Percentiles rank a stretch among this genome's conserved stretches.
phyloP scores from a whole-genome alignment of 1,139 yeast genomes.

The Petasospora fabianii region DNA sequence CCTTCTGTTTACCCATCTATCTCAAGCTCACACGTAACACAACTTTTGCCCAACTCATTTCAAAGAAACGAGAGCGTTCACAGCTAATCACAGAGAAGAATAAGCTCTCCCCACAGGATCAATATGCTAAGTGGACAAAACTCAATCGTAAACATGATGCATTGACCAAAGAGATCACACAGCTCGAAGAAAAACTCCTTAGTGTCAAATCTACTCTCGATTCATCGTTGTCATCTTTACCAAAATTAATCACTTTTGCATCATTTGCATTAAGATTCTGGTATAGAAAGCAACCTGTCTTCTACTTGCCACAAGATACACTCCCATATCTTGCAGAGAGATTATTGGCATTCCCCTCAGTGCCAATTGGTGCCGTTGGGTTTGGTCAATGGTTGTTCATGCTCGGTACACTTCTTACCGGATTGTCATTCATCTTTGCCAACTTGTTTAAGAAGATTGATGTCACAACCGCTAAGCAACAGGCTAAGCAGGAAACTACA shows the following conservation, averaged over 20 bases:
- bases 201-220: conserved; percentile 28
- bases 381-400: conserved; percentile 28
- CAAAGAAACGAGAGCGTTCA: conserved; percentile 43
- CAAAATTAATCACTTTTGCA: conserved; percentile 5
- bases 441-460: conserved; percentile 5
- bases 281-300: conserved; percentile 56
- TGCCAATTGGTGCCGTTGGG: conserved; percentile 34
- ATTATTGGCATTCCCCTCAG: conserved; percentile 32
- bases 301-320: conserved; percentile 56
- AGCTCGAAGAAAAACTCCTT: conserved; percentile 40
- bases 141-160: conserved; percentile 66
- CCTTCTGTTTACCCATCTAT: conserved; percentile 4
- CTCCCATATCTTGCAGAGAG: conserved; percentile 58
- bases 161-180: conserved; percentile 46
- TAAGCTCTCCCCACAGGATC: conserved; percentile 79
- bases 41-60: conserved; percentile 32
- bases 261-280: conserved; percentile 40
- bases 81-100: conserved; percentile 51
- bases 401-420: conserved; percentile 12
- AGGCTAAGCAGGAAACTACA: no score
- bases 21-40: conserved; percentile 10
- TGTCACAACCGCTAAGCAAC: conserved; percentile 2
- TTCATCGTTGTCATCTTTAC: conserved; percentile 24
- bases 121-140: conserved; percentile 95
- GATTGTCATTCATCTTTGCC: conserved; percentile 11